Percentiles rank a stretch among this genome's conserved stretches.
Evolutionary conservation across 257 asterid genomes (phyloP).

Genomic region (Solanum peruvianum): DNA sequence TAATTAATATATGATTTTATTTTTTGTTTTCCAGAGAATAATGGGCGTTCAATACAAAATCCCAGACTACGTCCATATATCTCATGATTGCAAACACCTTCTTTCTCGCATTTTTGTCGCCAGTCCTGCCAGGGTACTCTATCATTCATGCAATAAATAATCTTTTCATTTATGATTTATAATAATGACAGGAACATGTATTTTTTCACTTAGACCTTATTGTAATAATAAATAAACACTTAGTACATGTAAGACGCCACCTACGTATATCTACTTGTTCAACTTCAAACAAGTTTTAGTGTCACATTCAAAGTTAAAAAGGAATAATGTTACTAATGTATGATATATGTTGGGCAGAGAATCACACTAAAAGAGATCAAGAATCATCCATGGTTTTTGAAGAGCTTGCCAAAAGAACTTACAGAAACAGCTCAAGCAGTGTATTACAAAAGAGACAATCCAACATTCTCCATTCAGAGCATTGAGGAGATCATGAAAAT

Average conservation of each 20-base stretch:
- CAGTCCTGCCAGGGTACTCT: slow-evolving; percentile 30
- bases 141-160: background rate
- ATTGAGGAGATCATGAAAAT: slow-evolving; percentile 66
- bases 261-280: background rate
- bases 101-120: slow-evolving; percentile 48
- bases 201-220: too few relatives aligned
- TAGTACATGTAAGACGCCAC: too few relatives aligned
- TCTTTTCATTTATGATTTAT: too few relatives aligned
- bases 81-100: slow-evolving; percentile 53
- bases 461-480: slow-evolving; percentile 52
- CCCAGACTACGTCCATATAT: slow-evolving; percentile 52
- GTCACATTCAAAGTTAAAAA: too few relatives aligned
- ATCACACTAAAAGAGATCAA: slow-evolving; percentile 41
- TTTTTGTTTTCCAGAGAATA: slow-evolving; percentile 25
- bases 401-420: slow-evolving; percentile 59
- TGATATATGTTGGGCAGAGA: slow-evolving; percentile 22
- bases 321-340: background rate
- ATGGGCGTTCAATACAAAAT: slow-evolving; percentile 41
- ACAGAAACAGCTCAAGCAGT: slow-evolving; percentile 43
- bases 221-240: too few relatives aligned
- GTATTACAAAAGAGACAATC: slow-evolving; percentile 37
- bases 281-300: too few relatives aligned
- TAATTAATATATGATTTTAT: too few relatives aligned
- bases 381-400: slow-evolving; percentile 55
- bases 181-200: too few relatives aligned